Evolutionary conservation across 805 yeast species (phyloP).

Genomic region (Schizosaccharomyces cryophilus): DNA sequence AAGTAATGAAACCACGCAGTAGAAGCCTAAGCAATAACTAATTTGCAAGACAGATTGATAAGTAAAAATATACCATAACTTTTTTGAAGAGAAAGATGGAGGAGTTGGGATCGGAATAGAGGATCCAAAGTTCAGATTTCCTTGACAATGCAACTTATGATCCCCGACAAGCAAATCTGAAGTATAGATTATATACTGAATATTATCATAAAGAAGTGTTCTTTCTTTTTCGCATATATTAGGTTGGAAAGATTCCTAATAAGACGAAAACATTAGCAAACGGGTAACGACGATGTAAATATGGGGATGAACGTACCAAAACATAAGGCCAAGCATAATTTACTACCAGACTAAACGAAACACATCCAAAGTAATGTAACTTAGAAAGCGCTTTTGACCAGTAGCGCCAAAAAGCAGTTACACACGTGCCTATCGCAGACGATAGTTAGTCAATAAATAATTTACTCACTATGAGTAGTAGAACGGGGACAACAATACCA

Average conservation of each 20-base stretch:
- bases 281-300: neutral
- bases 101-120: neutral
- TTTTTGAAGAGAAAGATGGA: neutral
- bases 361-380: no score
- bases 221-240: neutral
- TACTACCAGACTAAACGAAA: neutral
- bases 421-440: no score
- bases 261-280: neutral
- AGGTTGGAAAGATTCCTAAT: neutral
- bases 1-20: no score
- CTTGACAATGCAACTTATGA: neutral
- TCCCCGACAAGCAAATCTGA: neutral
- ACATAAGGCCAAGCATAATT: neutral
- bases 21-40: no score
- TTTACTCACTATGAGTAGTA: no score
- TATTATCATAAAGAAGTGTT: neutral
- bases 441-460: no score
- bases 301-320: neutral
- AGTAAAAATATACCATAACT: neutral
- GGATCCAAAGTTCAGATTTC: neutral
- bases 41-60: no score
- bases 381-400: no score
- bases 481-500: no score
- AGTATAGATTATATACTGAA: neutral
- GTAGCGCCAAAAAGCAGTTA: no score